Evolutionary conservation across 2,329 filamentous ascomycete species (phyloP).

Genomic region (Aspergillus fischeri): DNA sequence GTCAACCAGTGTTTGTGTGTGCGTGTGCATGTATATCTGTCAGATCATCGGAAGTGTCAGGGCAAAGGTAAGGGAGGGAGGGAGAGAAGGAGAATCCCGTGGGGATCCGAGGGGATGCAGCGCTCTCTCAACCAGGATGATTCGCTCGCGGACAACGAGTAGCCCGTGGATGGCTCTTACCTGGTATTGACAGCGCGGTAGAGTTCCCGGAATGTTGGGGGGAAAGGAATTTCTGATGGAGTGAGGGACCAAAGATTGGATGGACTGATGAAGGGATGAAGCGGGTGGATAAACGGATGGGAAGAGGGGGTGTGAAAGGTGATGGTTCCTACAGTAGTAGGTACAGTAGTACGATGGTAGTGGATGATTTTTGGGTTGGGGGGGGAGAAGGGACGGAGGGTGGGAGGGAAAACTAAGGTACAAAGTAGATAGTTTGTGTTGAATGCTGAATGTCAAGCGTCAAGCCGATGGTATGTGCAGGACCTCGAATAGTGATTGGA

Average conservation of each 20-base stretch:
- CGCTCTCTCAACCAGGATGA: neutral
- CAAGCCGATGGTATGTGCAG: neutral
- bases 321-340: neutral
- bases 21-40: neutral
- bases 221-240: slow-evolving; percentile 1
- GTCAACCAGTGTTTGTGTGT: neutral
- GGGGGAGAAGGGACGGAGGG: neutral
- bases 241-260: slow-evolving; percentile 2
- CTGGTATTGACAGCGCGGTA: neutral
- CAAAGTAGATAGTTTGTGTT: neutral
- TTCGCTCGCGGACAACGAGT: neutral
- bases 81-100: neutral
- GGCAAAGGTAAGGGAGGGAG: neutral
- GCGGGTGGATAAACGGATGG: neutral
- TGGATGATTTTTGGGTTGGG: neutral
- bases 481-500: neutral
- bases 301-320: neutral
- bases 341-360: neutral
- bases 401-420: neutral
- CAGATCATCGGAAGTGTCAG: neutral
- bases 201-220: neutral
- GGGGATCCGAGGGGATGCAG: neutral
- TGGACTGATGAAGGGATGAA: neutral
- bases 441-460: neutral
- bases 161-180: neutral